Percentiles rank a stretch among this genome's conserved stretches.
phyloP scores from a whole-genome alignment of 805 yeast genomes.

The Ascoidea tarda region DNA sequence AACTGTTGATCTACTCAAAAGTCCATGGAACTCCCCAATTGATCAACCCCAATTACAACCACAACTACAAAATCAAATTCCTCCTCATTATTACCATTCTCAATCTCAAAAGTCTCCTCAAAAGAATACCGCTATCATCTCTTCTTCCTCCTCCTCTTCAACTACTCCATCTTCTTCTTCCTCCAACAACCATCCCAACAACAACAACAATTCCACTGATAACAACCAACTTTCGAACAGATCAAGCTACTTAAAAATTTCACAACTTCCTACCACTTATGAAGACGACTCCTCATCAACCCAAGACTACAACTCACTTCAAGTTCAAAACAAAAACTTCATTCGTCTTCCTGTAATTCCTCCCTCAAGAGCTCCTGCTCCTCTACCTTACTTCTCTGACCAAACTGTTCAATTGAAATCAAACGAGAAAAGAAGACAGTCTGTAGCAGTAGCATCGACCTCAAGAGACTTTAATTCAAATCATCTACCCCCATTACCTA shows the following conservation, averaged over 20 bases:
- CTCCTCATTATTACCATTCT: background rate
- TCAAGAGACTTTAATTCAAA: slow-evolving; percentile 8
- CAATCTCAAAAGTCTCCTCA: background rate
- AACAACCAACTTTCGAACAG: background rate
- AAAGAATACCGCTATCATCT: too few relatives aligned
- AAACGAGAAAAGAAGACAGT: background rate
- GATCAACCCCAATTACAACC: background rate
- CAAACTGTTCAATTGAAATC: slow-evolving; percentile 1
- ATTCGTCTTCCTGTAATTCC: slow-evolving; percentile 19
- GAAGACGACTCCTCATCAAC: slow-evolving; percentile 20
- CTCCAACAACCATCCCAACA: background rate
- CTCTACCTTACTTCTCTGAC: slow-evolving; percentile 22
- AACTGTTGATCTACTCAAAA: background rate
- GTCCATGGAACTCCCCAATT: background rate
- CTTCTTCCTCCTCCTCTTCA: background rate
- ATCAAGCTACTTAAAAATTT: slow-evolving; percentile 9
- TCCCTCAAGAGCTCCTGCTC: slow-evolving; percentile 31
- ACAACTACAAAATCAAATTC: background rate
- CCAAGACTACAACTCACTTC: slow-evolving; percentile 5
- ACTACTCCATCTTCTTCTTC: background rate
- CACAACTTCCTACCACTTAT: slow-evolving; percentile 35
- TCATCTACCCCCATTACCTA: slow-evolving; percentile 7
- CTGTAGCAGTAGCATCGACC: background rate
- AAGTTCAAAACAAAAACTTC: background rate
- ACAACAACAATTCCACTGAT: too few relatives aligned